Evolutionary conservation across 2,329 filamentous ascomycete species (phyloP).

Genomic region (Diplodia sapinea): DNA sequence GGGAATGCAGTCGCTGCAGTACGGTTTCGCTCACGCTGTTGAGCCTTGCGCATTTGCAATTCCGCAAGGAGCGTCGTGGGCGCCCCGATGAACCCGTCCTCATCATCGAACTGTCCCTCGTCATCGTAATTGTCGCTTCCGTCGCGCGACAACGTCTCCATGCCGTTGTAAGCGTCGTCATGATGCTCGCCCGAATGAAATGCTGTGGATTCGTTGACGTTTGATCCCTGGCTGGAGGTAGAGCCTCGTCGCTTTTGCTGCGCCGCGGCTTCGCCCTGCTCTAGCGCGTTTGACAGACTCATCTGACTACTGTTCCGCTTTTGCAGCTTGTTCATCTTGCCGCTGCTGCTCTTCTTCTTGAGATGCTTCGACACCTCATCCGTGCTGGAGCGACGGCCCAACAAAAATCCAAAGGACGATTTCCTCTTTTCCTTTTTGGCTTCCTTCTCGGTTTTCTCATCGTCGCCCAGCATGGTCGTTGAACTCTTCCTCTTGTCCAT

Average conservation of each 20-base stretch:
- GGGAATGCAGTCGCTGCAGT: constrained; percentile 68
- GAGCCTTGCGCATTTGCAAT: constrained; percentile 85
- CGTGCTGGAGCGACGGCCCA: constrained; percentile 46
- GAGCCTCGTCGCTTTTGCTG: constrained; percentile 13
- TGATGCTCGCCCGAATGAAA: constrained; percentile 19
- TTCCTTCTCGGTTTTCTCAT: constrained; percentile 31
- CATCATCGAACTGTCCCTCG: constrained; percentile 43
- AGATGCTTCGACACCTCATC: constrained; percentile 48
- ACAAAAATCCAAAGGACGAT: constrained; percentile 44
- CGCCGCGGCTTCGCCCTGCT: constrained; percentile 7
- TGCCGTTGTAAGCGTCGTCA: constrained; percentile 4
- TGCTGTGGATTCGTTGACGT: constrained; percentile 34
- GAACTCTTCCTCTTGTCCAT: constrained; percentile 32
- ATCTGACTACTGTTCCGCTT: constrained; percentile 47
- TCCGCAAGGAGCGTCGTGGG: constrained; percentile 93
- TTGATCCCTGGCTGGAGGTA: constrained; percentile 2
- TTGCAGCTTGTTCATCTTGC: constrained; percentile 49
- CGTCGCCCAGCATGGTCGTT: constrained; percentile 23
- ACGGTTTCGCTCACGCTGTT: constrained; percentile 79
- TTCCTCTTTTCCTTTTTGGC: constrained; percentile 44
- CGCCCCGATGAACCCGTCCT: constrained; percentile 64
- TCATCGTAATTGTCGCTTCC: constrained; percentile 47
- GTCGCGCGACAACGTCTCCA: constrained; percentile 31
- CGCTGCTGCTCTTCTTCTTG: constrained; percentile 47
- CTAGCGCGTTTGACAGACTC: constrained; percentile 17